phyloP scores from a whole-genome alignment of 257 asterid species.

The Craterostigma plantagineum region DNA sequence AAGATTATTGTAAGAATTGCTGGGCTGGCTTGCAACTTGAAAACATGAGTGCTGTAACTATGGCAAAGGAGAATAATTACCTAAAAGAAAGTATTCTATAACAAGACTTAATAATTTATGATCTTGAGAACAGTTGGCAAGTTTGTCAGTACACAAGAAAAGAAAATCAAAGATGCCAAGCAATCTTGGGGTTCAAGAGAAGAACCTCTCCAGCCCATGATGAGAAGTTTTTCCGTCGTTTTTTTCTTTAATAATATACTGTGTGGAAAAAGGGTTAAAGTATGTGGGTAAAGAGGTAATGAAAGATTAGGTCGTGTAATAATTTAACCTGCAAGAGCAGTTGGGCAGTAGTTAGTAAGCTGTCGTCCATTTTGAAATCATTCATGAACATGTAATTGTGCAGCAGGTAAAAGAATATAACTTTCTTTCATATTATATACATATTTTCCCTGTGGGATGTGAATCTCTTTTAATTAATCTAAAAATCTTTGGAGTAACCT shows the following conservation, averaged over 20 bases:
- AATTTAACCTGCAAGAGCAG: constrained; percentile 57
- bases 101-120: constrained; percentile 43
- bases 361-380: constrained; percentile 35
- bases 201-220: constrained; percentile 39
- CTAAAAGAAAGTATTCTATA: constrained; percentile 57
- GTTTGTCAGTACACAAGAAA: constrained; percentile 53
- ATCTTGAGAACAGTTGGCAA: constrained; percentile 43
- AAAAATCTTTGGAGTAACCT: no score
- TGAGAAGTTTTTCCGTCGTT: constrained; percentile 7
- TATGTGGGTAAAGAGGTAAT: constrained; percentile 2
- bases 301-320: constrained; percentile 13
- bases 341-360: constrained; percentile 46
- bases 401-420: constrained; percentile 25
- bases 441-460: no score
- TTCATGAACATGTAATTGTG: constrained; percentile 42
- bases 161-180: constrained; percentile 10
- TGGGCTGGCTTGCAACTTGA: constrained; percentile 7
- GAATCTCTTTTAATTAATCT: no score
- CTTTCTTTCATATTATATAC: neutral
- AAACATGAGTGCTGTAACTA: constrained; percentile 18
- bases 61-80: constrained; percentile 54
- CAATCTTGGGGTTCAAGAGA: constrained; percentile 75
- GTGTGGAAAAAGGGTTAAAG: constrained; percentile 1
- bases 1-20: no score
- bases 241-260: constrained; percentile 1